Percentiles rank a stretch among this genome's conserved stretches.
These are phyloP conservation scores for Oidiodendron maius DNA, from an alignment of 495 filamentous ascomycete genomes.

Conservation along the genomic window DNA sequence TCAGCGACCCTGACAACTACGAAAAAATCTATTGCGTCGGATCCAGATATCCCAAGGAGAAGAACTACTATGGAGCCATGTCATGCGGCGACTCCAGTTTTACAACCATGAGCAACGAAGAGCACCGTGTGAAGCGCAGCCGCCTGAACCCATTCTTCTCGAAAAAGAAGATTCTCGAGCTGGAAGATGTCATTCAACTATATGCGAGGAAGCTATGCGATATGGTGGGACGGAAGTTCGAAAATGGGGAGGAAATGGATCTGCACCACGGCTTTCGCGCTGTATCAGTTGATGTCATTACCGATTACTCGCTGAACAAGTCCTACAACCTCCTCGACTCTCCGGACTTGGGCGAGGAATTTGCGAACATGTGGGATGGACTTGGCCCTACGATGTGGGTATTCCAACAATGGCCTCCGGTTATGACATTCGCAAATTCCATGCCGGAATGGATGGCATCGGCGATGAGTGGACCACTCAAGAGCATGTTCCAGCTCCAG, in stretches of 20 bases:
- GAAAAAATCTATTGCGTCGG: slow-evolving; percentile 12
- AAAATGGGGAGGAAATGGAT: slow-evolving; percentile 18
- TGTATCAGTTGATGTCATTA: slow-evolving; percentile 37
- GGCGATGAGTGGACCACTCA: not conserved
- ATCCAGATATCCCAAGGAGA: slow-evolving; percentile 12
- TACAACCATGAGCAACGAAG: slow-evolving; percentile 21
- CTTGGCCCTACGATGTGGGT: slow-evolving; percentile 20
- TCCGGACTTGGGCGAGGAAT: slow-evolving; percentile 17
- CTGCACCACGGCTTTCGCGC: slow-evolving; percentile 27
- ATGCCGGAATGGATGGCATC: not conserved
- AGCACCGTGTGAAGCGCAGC: slow-evolving; percentile 29
- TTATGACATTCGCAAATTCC: slow-evolving; percentile 4
- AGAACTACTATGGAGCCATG: slow-evolving; percentile 3
- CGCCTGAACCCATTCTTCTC: slow-evolving; percentile 39
- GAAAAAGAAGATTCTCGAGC: slow-evolving; percentile 24
- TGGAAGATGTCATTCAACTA: slow-evolving; percentile 26
- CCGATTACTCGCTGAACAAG: slow-evolving; percentile 34
- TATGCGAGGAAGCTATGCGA: slow-evolving; percentile 13
- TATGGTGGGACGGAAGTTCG: slow-evolving; percentile 9
- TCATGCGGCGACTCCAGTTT: slow-evolving; percentile 14
- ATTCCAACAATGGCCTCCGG: slow-evolving; percentile 23
- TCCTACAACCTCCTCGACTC: slow-evolving; percentile 23
- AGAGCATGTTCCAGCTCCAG: not conserved
- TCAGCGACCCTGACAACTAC: slow-evolving; percentile 35
- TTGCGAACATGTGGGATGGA: slow-evolving; percentile 16